These are phyloP conservation scores for Fusarium ambrosium DNA, from an alignment of 2,329 filamentous ascomycete genomes.

Conservation along the genomic window DNA sequence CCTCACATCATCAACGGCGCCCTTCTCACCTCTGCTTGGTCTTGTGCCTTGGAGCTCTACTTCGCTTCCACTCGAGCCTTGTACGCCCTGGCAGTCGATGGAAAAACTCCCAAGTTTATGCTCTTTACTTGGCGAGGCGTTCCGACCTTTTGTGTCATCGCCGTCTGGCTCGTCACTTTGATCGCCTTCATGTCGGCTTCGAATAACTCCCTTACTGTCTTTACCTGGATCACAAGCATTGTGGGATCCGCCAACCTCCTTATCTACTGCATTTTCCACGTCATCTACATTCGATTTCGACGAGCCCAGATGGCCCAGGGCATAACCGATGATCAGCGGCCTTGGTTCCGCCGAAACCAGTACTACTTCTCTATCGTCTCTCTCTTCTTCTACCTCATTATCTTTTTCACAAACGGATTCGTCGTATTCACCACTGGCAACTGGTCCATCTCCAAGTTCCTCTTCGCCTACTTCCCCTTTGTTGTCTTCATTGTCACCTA, in stretches of 20 bases:
- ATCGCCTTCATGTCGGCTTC: conserved; percentile 63
- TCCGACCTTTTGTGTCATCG: conserved; percentile 64
- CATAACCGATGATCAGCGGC: background rate
- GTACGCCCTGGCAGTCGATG: conserved; percentile 59
- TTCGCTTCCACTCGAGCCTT: conserved; percentile 59
- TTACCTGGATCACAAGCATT: conserved; percentile 5
- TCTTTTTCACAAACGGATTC: background rate
- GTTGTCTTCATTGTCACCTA: background rate
- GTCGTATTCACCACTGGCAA: background rate
- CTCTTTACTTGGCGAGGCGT: conserved; percentile 69
- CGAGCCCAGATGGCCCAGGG: background rate
- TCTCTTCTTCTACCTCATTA: background rate
- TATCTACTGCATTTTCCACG: background rate
- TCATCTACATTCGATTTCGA: background rate
- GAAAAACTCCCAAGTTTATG: conserved; percentile 61
- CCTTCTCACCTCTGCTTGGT: conserved; percentile 65
- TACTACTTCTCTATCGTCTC: background rate
- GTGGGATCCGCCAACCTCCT: background rate
- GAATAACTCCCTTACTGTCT: conserved; percentile 34
- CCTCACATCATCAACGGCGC: conserved; percentile 68
- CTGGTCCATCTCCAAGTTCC: background rate
- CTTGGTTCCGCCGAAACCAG: background rate
- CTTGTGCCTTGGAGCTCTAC: conserved; percentile 58
- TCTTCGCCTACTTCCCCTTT: background rate
- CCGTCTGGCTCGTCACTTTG: conserved; percentile 61